phyloP scores from a whole-genome alignment of 306 rosid species.

The Prosopis cineraria region DNA sequence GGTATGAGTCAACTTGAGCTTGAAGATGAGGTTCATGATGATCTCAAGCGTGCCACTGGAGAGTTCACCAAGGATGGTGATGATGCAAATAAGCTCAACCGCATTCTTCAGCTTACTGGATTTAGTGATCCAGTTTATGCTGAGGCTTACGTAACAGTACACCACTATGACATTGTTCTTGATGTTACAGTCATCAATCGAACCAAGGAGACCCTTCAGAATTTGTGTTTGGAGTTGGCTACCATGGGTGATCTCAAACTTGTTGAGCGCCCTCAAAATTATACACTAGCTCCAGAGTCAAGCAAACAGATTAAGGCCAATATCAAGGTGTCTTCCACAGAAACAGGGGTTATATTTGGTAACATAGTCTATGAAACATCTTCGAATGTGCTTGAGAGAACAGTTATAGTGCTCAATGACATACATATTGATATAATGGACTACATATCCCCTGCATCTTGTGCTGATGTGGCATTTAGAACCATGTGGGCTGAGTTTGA shows the following conservation, averaged over 20 bases:
- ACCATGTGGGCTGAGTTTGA: constrained; percentile 99
- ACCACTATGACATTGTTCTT: constrained; percentile 94
- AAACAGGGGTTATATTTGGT: constrained; percentile 95
- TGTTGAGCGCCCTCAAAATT: constrained; percentile 98
- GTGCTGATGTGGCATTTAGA: constrained; percentile 91
- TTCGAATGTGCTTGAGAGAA: constrained; percentile 90
- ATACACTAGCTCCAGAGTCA: constrained; percentile 95
- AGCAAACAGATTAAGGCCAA: constrained; percentile 97
- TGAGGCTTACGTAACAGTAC: constrained; percentile 96
- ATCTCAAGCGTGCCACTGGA: constrained; percentile 99
- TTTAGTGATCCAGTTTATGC: constrained; percentile 99
- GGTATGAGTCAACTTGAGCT: constrained; percentile 99
- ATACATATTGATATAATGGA: constrained; percentile 99
- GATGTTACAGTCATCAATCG: constrained; percentile 98
- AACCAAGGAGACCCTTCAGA: constrained; percentile 95
- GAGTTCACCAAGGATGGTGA: constrained; percentile 87
- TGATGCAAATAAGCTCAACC: constrained; percentile 93
- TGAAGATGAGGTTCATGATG: constrained; percentile 98
- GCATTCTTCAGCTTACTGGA: constrained; percentile 99
- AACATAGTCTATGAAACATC: constrained; percentile 95
- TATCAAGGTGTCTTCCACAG: constrained; percentile 98
- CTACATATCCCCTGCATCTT: constrained; percentile 95
- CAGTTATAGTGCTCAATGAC: constrained; percentile 93
- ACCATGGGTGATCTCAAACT: constrained; percentile 99
- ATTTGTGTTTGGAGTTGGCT: constrained; percentile 97